phyloP scores from a whole-genome alignment of 192 early-diverging fungal species.

The Backusella luteola region DNA sequence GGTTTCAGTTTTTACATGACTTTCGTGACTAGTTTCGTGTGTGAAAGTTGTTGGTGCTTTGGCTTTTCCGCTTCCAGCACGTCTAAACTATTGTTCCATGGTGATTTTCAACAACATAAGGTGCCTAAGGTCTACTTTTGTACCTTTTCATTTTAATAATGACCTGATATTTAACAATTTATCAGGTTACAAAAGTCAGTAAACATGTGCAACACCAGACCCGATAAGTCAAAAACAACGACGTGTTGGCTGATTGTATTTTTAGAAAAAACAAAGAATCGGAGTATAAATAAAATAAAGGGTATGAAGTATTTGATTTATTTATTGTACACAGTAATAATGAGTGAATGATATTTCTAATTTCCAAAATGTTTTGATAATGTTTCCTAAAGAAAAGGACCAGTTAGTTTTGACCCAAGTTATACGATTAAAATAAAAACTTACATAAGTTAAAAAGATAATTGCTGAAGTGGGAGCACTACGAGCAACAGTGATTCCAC shows the following conservation, averaged over 20 bases:
- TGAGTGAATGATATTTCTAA: background rate
- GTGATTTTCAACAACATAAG: background rate
- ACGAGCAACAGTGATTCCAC: constrained; percentile 87
- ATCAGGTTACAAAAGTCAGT: background rate
- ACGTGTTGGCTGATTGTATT: background rate
- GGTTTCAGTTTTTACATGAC: constrained; percentile 6
- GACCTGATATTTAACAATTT: background rate
- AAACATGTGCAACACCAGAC: background rate
- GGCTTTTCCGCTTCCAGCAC: background rate
- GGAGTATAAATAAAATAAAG: background rate
- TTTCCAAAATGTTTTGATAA: background rate
- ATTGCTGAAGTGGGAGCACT: constrained; percentile 90
- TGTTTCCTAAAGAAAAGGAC: background rate
- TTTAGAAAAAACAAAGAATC: background rate
- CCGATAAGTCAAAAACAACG: background rate
- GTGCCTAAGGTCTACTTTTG: background rate
- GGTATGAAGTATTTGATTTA: constrained; percentile 7
- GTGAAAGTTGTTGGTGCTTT: background rate
- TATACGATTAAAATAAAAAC: constrained; percentile 21
- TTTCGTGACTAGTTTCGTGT: constrained; percentile 8
- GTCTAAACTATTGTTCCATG: background rate
- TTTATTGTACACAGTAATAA: background rate
- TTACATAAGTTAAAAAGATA: constrained; percentile 96
- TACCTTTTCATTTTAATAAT: background rate
- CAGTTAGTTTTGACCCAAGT: background rate